Evolutionary conservation across 2,329 filamentous ascomycete species (phyloP), one percentile per base, ranked within the genome.

Genomic region (Colletotrichum godetiae): DNA sequence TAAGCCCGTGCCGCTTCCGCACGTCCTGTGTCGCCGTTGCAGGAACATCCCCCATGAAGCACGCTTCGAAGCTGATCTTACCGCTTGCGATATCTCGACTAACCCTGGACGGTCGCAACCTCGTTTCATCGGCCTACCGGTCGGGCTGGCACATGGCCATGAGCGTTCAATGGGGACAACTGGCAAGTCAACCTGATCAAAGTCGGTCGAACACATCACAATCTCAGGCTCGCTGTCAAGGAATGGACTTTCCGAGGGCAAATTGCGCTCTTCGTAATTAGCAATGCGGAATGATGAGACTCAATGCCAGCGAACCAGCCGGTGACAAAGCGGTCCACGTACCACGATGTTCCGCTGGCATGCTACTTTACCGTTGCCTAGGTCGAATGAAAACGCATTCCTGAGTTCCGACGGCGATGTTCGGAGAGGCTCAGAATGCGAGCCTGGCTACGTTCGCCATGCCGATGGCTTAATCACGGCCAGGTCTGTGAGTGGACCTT

Each of bases 401-500:
- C 56, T 58, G 59, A 60, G 58, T 72, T 37, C 57, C 35, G 37
- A 52, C 22, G 31, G 49, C 63, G 22, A 72, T 72, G 63, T 35
- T 61, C 60, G 46, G 52, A 15, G 55, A 55, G 52, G 7, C 60
- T 68, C 52, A 72, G 67, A 52, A 65, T 70, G 63, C 63, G n/a
- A 37, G 31, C 8, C 58, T 35, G 15, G n/a, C 29, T 70, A 66
- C 67, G 24, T 59, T 65, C 46, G 46, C 70, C 55, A 70, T 69
- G 67, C 31, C 31, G 22, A 56, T 42, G 60, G 33, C 60, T 61
- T 61, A 61, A 60, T 65, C 35, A 70, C 27, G 42, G 37, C 59
- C 55, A 65, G 27, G 37, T 11, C 68, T 57, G 35, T 22, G 24
- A 63, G 24, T n/a, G 15, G 19, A 11, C 19, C 15, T 29, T 29